phyloP scores from a whole-genome alignment of 2,329 filamentous ascomycete species.

The Aspergillus sp. region DNA sequence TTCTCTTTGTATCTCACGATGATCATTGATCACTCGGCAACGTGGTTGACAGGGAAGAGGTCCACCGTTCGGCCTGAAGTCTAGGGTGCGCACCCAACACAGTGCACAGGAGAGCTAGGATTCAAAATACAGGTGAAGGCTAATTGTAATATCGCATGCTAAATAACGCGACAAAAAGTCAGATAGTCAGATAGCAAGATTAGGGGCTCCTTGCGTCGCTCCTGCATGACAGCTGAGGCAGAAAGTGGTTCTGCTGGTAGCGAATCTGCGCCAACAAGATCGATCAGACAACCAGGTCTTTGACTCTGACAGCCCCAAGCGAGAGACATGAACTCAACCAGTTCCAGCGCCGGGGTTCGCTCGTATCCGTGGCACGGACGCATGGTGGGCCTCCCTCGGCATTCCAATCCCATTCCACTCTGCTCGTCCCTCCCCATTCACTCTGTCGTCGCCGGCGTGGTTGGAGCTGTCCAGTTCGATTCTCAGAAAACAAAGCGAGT shows the following conservation, averaged over 20 bases:
- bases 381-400: too few relatives aligned
- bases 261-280: background rate
- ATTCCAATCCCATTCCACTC: too few relatives aligned
- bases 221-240: background rate
- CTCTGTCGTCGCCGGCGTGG: too few relatives aligned
- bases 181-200: background rate
- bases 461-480: too few relatives aligned
- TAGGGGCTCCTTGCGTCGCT: background rate
- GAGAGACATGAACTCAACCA: too few relatives aligned
- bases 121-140: background rate
- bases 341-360: background rate
- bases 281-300: background rate
- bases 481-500: too few relatives aligned
- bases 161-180: background rate
- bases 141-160: too few relatives aligned
- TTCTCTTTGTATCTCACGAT: background rate
- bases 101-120: background rate
- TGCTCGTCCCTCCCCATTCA: too few relatives aligned
- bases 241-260: too few relatives aligned
- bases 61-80: constrained; percentile 10
- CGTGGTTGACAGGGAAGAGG: constrained; percentile 26
- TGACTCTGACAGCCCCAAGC: background rate
- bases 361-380: background rate
- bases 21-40: constrained; percentile 25
- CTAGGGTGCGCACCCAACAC: background rate